phyloP scores from a whole-genome alignment of 176 grass and related monocot genomes.

The Urochloa ruziziensis region DNA sequence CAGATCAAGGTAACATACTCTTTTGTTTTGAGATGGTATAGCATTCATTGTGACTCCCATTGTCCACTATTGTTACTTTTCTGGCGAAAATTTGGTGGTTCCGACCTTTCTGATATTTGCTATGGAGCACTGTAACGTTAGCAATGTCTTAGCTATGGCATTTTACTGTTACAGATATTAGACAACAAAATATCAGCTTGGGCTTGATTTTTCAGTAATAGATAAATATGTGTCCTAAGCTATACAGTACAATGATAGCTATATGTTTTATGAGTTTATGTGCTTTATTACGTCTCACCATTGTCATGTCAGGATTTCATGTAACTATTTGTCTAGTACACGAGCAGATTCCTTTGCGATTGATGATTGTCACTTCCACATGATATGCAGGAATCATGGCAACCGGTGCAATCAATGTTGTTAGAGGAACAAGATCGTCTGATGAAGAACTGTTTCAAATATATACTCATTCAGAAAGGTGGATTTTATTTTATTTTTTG shows the following conservation, averaged over 20 bases:
- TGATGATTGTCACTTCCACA: not conserved
- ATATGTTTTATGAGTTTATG: not conserved
- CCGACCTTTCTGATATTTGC: not conserved
- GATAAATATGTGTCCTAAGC: not conserved
- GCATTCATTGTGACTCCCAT: not conserved
- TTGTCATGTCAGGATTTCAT: not conserved
- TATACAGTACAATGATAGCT: not conserved
- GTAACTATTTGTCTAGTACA: not conserved
- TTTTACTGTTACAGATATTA: not conserved
- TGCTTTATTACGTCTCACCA: not conserved
- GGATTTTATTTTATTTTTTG: not conserved
- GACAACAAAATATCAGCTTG: constrained; percentile 1
- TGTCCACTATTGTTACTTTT: not conserved
- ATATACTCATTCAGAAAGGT: constrained; percentile 97
- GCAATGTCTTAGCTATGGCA: not conserved
- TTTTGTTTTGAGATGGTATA: not conserved
- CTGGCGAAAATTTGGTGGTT: not conserved
- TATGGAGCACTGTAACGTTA: not conserved
- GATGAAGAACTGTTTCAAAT: constrained; percentile 89
- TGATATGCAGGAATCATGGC: constrained; percentile 81
- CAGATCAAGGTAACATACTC: constrained; percentile 74
- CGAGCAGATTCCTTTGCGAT: not conserved
- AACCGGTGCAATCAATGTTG: constrained; percentile 94
- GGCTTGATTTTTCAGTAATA: not conserved
- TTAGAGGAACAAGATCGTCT: constrained; percentile 81